Percentiles rank a stretch among this genome's conserved stretches.
Evolutionary conservation across 2,329 filamentous ascomycete genomes (phyloP).

Genomic region (Pestalotiopsis sp.): DNA sequence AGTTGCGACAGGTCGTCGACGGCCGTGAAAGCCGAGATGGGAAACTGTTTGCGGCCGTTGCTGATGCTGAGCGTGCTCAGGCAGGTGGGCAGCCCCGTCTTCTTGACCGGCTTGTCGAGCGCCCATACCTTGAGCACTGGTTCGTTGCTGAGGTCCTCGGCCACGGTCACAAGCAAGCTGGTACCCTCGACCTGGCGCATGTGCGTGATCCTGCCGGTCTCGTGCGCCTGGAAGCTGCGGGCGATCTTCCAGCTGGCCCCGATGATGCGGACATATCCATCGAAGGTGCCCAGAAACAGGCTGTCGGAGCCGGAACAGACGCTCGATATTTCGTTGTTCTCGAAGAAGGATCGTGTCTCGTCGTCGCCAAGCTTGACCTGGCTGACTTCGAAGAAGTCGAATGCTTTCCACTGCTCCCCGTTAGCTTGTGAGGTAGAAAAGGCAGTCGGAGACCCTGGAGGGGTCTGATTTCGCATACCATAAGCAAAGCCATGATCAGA

Average conservation of each 20-base stretch:
- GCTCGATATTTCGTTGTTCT: slow-evolving; percentile 79
- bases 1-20: slow-evolving; percentile 89
- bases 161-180: slow-evolving; percentile 79
- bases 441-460: background rate
- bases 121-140: slow-evolving; percentile 97
- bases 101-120: slow-evolving; percentile 90
- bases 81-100: slow-evolving; percentile 85
- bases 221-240: slow-evolving; percentile 84
- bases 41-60: slow-evolving; percentile 90
- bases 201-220: slow-evolving; percentile 77
- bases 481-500: slow-evolving; percentile 33
- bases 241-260: slow-evolving; percentile 85
- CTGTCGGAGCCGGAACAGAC: slow-evolving; percentile 86
- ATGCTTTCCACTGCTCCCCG: slow-evolving; percentile 83
- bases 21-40: slow-evolving; percentile 88
- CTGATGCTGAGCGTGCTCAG: slow-evolving; percentile 82
- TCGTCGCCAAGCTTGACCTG: slow-evolving; percentile 78
- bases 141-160: slow-evolving; percentile 85
- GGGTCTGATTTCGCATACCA: slow-evolving; percentile 21
- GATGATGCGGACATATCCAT: slow-evolving; percentile 86
- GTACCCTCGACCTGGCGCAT: slow-evolving; percentile 92
- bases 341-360: slow-evolving; percentile 76
- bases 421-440: background rate
- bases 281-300: slow-evolving; percentile 82
- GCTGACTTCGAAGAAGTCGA: slow-evolving; percentile 98